Evolutionary conservation across 371 early-diverging fungal species (phyloP).

Genomic region (Mucor velutinosus): DNA sequence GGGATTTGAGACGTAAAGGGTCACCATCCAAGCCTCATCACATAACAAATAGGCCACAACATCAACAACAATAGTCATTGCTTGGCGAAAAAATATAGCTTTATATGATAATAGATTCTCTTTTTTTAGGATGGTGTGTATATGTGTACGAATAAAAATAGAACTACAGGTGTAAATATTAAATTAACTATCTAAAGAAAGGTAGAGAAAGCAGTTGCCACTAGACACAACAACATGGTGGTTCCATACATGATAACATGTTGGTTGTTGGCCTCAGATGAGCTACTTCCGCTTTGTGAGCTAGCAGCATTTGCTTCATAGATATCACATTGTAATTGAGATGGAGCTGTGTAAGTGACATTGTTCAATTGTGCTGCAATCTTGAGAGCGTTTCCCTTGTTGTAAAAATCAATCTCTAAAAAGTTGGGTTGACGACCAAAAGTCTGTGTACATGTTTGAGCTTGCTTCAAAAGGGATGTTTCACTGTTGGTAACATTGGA

Average conservation of each 20-base stretch:
- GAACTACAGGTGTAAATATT: constrained; percentile 1
- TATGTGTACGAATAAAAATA: background rate
- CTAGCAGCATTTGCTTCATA: constrained; percentile 10
- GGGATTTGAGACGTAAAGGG: too few relatives aligned
- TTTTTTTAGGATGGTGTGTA: background rate
- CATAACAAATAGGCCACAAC: too few relatives aligned
- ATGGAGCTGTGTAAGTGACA: constrained; percentile 48
- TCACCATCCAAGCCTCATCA: too few relatives aligned
- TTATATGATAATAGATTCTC: background rate
- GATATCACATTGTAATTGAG: constrained; percentile 24
- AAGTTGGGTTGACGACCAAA: constrained; percentile 68
- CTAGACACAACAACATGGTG: constrained; percentile 17
- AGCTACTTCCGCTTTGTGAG: background rate
- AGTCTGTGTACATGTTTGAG: constrained; percentile 42
- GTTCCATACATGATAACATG: constrained; percentile 5
- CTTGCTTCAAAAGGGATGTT: constrained; percentile 43
- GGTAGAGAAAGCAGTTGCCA: constrained; percentile 16
- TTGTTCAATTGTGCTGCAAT: constrained; percentile 67
- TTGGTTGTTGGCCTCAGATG: constrained; percentile 1
- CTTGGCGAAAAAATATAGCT: background rate
- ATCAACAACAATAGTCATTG: background rate
- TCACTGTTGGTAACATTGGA: constrained; percentile 55
- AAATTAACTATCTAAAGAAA: constrained; percentile 16
- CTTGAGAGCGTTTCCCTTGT: constrained; percentile 57
- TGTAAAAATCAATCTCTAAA: constrained; percentile 78